A percentile compares a stretch with the other conserved stretches of the same genome.
These are phyloP conservation scores for Hypholoma sublateritium DNA, from an alignment of 768 basidiomycete species.

Conservation along the genomic window DNA sequence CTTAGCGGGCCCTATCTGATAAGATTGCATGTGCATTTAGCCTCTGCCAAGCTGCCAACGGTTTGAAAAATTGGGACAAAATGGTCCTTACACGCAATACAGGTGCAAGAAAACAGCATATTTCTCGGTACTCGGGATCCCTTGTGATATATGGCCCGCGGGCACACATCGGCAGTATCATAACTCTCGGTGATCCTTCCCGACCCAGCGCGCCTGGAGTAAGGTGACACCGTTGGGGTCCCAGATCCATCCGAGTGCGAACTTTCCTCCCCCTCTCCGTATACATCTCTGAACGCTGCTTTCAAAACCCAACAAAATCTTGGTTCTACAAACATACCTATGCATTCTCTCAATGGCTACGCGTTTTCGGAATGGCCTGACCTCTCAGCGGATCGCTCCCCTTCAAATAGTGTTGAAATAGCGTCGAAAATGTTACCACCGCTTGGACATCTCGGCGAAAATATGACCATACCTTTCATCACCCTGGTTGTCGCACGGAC, in stretches of 20 bases:
- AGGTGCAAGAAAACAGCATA: neutral
- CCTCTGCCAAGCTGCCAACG: constrained; percentile 14
- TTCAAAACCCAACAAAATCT: neutral
- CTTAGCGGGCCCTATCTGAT: constrained; percentile 31
- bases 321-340: neutral
- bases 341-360: constrained; percentile 25
- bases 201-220: neutral
- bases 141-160: constrained; percentile 4
- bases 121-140: constrained; percentile 1
- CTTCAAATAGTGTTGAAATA: constrained; percentile 10
- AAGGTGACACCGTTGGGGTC: neutral
- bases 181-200: neutral
- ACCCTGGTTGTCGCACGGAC: constrained; percentile 25
- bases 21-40: constrained; percentile 25
- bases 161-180: constrained; percentile 1
- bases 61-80: constrained; percentile 1
- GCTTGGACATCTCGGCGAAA: neutral
- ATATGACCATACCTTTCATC: constrained; percentile 11
- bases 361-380: constrained; percentile 31
- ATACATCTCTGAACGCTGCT: too few relatives aligned
- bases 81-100: constrained; percentile 4
- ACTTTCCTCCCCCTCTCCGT: neutral
- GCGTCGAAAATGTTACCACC: constrained; percentile 5
- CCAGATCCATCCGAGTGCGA: neutral
- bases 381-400: constrained; percentile 26